These are phyloP conservation scores for Alternaria sp. DNA, from an alignment of 2,329 filamentous ascomycete genomes.

Conservation along the genomic window DNA sequence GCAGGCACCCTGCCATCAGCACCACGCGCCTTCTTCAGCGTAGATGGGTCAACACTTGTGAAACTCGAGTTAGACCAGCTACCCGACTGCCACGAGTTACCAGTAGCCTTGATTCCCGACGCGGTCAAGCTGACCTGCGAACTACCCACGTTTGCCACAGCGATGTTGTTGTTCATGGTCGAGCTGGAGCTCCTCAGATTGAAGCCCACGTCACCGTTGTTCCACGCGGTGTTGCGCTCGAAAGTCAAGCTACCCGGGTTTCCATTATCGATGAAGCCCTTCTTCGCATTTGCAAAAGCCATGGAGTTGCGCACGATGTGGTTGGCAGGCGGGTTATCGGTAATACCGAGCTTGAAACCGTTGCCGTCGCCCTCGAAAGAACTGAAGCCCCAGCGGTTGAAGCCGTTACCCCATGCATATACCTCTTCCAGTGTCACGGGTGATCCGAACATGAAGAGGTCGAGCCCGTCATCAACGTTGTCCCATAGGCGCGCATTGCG, in stretches of 20 bases:
- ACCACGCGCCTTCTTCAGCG: conserved; percentile 50
- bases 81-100: conserved; percentile 56
- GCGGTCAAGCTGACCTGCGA: conserved; percentile 21
- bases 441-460: conserved; percentile 56
- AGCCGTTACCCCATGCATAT: conserved; percentile 58
- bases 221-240: conserved; percentile 57
- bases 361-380: conserved; percentile 58
- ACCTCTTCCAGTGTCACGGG: conserved; percentile 56
- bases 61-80: conserved; percentile 53
- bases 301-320: conserved; percentile 58
- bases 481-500: conserved; percentile 59
- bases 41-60: conserved; percentile 46
- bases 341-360: conserved; percentile 58
- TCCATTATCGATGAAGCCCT: conserved; percentile 59
- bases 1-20: conserved; percentile 52
- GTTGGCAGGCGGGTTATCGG: conserved; percentile 49
- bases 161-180: conserved; percentile 52
- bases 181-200: conserved; percentile 48
- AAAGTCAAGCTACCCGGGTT: conserved; percentile 54
- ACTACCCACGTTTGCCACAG: conserved; percentile 44
- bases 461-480: conserved; percentile 61
- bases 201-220: conserved; percentile 56
- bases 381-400: conserved; percentile 57
- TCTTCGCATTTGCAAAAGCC: conserved; percentile 55
- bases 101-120: conserved; percentile 33